Evolutionary conservation across 2,329 filamentous ascomycete genomes (phyloP), one percentile per base, ranked within the genome.

Genomic region (Ophiostoma piceae): DNA sequence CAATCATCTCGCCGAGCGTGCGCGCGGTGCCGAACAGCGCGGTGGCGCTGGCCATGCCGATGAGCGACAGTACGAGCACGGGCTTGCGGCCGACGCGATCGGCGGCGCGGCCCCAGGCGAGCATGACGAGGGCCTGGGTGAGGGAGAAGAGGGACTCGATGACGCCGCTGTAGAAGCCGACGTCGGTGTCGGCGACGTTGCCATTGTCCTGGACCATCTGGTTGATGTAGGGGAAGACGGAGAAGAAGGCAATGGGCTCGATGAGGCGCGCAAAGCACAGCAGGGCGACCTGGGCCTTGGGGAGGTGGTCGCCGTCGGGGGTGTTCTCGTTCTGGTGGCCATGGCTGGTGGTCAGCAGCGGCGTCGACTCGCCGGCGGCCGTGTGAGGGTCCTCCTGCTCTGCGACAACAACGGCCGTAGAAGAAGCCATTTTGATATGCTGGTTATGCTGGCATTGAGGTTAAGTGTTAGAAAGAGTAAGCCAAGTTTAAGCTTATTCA

Each of bases 241-340:
- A 87, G 81, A 94, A 94, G 80, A 92, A 94, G n/a, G 90, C 90
- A 57, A 94, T 84, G 0, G 92, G 91, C 75, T 94, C 92, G 64
- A 92, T 82, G 35, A 91, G 76, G 6, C 91, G 87, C 1, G 88
- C 88, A 76, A 88, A 91, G 81, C 91, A 94, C 14, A 95, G 85
- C 12, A 91, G 78, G 41, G 90, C 77, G 68, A 95, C 87, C 77
- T 94, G 92, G n/a, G 77, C 68, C 72, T 80, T 82, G n/a, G 87
- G 85, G 16, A 91, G 76, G 0, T 32, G 57, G 3, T 16, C 51
- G 51, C 4, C 47, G 16, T 19, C 47, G 47, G 16, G 43, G 16
- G 43, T 26, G 51, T 22, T 12, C 9, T 26, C 26, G 51, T 22
- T 12, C 22, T 26, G 51, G 51, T 29, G 26, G 26, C 57, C 57